These are phyloP conservation scores for Pulveroboletus sp. DNA, from an alignment of 768 basidiomycete genomes.

Conservation along the genomic window DNA sequence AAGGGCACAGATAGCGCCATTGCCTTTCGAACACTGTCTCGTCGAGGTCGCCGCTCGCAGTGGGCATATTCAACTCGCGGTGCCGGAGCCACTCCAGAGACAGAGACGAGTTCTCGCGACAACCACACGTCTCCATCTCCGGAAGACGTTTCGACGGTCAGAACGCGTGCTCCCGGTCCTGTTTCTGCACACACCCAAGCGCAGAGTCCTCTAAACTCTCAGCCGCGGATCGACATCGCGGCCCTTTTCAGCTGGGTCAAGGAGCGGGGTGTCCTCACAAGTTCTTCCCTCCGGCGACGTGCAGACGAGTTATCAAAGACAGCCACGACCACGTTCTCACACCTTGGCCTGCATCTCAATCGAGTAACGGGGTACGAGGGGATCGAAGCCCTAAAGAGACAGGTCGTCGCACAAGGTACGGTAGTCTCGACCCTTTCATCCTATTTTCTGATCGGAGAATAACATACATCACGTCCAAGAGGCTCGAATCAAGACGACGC, in stretches of 20 bases:
- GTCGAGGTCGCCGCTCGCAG: constrained; percentile 5
- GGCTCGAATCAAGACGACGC: constrained; percentile 59
- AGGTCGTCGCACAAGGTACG: constrained; percentile 79
- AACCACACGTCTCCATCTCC: constrained; percentile 4
- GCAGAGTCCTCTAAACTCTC: neutral
- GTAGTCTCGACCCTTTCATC: constrained; percentile 6
- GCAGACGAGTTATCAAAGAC: constrained; percentile 54
- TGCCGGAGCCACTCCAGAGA: neutral
- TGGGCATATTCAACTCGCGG: constrained; percentile 6
- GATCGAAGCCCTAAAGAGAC: constrained; percentile 75
- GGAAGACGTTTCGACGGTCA: neutral
- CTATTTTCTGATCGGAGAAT: constrained; percentile 5
- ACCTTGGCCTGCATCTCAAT: constrained; percentile 77
- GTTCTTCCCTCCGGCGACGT: constrained; percentile 39
- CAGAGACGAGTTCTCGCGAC: neutral
- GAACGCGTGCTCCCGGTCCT: neutral
- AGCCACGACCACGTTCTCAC: constrained; percentile 59
- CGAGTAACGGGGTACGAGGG: constrained; percentile 88
- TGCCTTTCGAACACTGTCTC: constrained; percentile 10
- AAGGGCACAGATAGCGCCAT: constrained; percentile 3
- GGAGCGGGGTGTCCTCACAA: constrained; percentile 42
- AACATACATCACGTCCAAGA: constrained; percentile 44
- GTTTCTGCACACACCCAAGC: neutral
- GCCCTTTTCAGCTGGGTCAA: constrained; percentile 35
- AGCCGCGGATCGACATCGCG: constrained; percentile 19